Conservation (phyloP, 1,284 basidiomycete genomes). For the Pholiota adiposa region DNA sequence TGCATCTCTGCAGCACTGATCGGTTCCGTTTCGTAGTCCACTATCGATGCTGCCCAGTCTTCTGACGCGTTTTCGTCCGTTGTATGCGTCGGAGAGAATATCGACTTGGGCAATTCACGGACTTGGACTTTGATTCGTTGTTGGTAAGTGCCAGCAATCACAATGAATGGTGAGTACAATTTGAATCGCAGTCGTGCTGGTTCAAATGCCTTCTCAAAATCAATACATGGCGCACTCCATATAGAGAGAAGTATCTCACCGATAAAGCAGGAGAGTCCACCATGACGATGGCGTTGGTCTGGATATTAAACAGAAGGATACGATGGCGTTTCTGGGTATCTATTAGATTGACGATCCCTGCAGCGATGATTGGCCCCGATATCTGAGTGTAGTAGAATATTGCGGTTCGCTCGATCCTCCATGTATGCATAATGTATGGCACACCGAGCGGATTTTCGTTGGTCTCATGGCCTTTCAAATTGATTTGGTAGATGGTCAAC, state of each 20-base stretch:
- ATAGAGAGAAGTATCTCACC: constrained; percentile 10
- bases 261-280: constrained; percentile 16
- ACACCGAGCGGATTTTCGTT: constrained; percentile 4
- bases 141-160: constrained; percentile 17
- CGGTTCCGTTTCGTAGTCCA: constrained; percentile 19
- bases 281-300: constrained; percentile 14
- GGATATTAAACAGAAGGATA: constrained; percentile 21
- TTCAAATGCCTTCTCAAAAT: constrained; percentile 18
- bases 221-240: background rate
- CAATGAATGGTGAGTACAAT: constrained; percentile 18
- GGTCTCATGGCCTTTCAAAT: constrained; percentile 13
- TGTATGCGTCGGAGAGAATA: constrained; percentile 11
- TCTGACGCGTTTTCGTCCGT: constrained; percentile 3
- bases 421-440: constrained; percentile 17
- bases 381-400: constrained; percentile 23
- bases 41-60: constrained; percentile 19
- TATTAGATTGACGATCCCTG: constrained; percentile 13
- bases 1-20: constrained; percentile 21
- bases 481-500: constrained; percentile 19
- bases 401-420: constrained; percentile 14
- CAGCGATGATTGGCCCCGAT: constrained; percentile 20
- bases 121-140: constrained; percentile 20
- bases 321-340: constrained; percentile 12
- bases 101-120: constrained; percentile 16
- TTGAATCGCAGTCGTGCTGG: constrained; percentile 22